A percentile compares a stretch with the other conserved stretches of the same genome.
Conservation (phyloP, 352 stramenopile species). For the Pythium brassicae region DNA sequence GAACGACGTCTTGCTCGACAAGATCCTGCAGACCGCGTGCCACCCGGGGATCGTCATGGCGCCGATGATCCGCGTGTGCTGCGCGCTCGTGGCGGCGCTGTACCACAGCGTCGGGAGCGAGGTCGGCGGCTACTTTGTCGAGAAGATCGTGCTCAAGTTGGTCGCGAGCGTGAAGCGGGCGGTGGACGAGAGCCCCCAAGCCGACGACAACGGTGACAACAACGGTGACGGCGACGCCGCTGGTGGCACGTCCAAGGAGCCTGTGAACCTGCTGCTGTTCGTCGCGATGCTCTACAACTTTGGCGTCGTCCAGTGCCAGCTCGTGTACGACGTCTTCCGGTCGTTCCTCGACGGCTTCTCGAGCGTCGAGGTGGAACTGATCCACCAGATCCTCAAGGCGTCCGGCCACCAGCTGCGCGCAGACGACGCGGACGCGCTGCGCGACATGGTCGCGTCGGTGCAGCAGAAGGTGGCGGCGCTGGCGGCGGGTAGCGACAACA, state of each 20-base stretch:
- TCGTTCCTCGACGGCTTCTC: constrained; percentile 74
- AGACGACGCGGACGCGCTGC: constrained; percentile 82
- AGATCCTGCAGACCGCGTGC: constrained; percentile 58
- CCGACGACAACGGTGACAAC: constrained; percentile 14
- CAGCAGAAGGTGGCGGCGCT: constrained; percentile 65
- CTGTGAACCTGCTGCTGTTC: constrained; percentile 82
- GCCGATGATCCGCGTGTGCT: constrained; percentile 70
- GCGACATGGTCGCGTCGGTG: constrained; percentile 80
- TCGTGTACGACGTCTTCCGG: constrained; percentile 90
- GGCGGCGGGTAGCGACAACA: constrained; percentile 22
- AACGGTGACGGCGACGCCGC: constrained; percentile 16
- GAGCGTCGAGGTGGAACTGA: constrained; percentile 78
- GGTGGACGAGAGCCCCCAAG: constrained; percentile 15
- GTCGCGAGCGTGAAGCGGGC: constrained; percentile 30
- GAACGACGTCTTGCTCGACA: constrained; percentile 69
- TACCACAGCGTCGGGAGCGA: constrained; percentile 79
- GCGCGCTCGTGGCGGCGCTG: constrained; percentile 59
- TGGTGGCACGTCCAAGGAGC: constrained; percentile 47
- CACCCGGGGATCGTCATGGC: constrained; percentile 72
- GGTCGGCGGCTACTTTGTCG: constrained; percentile 77
- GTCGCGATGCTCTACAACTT: constrained; percentile 90
- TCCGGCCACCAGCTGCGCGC: constrained; percentile 78
- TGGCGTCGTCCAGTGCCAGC: constrained; percentile 81
- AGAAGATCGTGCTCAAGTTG: constrained; percentile 67
- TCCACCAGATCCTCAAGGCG: constrained; percentile 80